Base-by-base conservation (phyloP, 805 yeast species). In the Candida corydali region DNA sequence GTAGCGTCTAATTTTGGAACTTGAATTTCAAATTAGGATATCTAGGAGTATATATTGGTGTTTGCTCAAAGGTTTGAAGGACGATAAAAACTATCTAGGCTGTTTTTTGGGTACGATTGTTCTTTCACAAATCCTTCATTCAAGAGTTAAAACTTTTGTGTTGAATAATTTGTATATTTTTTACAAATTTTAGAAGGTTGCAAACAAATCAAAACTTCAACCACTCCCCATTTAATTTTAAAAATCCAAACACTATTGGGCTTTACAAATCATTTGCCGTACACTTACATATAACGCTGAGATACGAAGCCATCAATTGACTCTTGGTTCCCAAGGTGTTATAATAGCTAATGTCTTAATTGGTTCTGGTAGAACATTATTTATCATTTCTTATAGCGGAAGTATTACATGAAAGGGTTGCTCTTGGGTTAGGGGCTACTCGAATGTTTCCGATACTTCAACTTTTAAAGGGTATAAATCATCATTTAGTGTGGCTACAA, bases 301-400 rank as follows among this genome's bases (percentile, higher is more conserved):
- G 47, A 56, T 70, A 46, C 48, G 61, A 41, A 45, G 56, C 42
- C 64, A 61, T 40, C 47, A 54, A 27, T 46, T 71, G 15, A 58
- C 59, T 14, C 82, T 86, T 1, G 77, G 69, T 37, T 66, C 75
- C 28, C 65, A 68, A 39, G 91, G 91, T 17, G 95, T 91, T 59
- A 58, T 88, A 14, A 65, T 91, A 30, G 95, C 91, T 5, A 89
- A 91, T 59, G 95, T 98, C 2, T 77, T 94, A 8, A 93, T 98
- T 1, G 98, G 98, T 55, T 86, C 96, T 1, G 98, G 98, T 70
- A 93, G 93, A 55, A 93, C 98, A 0, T 65, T 89, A 40, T 0
- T 93, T 86, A 57, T 96, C 96, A 34, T 76, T 93, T 20, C 97
- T 98, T 8, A 73, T 93, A 6, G 69, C 93, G 2, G 88, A 89